phyloP scores from a whole-genome alignment of 106 monocot species.

The Dendrobium chrysotoxum region DNA sequence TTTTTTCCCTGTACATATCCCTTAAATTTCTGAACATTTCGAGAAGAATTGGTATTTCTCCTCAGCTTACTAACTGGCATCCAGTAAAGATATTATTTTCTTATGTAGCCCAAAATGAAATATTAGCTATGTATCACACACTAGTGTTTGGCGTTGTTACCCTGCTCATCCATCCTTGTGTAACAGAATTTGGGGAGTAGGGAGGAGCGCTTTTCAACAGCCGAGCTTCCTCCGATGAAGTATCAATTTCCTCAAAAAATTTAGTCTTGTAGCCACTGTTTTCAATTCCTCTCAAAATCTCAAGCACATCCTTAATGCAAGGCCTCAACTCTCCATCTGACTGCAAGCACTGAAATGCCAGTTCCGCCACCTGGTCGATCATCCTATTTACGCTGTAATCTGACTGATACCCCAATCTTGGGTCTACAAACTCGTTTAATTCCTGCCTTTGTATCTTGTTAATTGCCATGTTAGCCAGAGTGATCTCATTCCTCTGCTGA shows the following conservation, averaged over 20 bases:
- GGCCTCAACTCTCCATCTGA: conserved; percentile 35
- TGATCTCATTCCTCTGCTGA: conserved; percentile 36
- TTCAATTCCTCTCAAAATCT: conserved; percentile 22
- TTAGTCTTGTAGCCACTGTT: conserved; percentile 4
- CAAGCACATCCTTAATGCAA: conserved; percentile 40
- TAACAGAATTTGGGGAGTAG: conserved; percentile 24
- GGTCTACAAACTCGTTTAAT: conserved; percentile 37
- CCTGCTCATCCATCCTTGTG: conserved; percentile 19
- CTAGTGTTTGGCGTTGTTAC: conserved; percentile 20
- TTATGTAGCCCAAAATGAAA: too few species aligned
- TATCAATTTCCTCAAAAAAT: conserved; percentile 7
- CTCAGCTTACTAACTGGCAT: too few species aligned
- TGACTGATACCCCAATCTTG: conserved; percentile 19
- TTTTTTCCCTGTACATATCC: too few species aligned
- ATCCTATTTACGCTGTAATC: conserved; percentile 22
- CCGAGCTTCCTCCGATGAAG: background rate
- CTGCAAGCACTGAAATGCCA: conserved; percentile 55
- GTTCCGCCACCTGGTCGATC: conserved; percentile 39
- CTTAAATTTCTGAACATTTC: too few species aligned
- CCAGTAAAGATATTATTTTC: too few species aligned
- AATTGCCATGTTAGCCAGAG: conserved; percentile 33
- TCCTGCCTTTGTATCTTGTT: conserved; percentile 41
- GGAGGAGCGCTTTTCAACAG: conserved; percentile 16
- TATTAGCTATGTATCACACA: background rate
- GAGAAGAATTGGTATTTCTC: too few species aligned